phyloP scores from a whole-genome alignment of 371 early-diverging fungal genomes.

The Apophysomyces elegans region DNA sequence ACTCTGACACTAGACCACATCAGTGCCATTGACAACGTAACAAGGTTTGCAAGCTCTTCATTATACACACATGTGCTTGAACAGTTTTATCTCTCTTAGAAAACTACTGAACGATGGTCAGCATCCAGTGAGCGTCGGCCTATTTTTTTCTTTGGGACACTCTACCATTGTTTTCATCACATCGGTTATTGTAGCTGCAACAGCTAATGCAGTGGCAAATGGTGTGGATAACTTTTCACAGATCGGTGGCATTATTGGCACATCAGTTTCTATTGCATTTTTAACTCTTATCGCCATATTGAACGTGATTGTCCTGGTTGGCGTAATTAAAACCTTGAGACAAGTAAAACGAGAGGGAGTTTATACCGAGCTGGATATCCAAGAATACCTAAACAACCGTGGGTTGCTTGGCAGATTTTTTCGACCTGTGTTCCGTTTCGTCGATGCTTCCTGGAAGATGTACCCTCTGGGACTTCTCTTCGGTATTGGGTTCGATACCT shows the following conservation, averaged over 20 bases:
- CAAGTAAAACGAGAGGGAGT: conserved; percentile 46
- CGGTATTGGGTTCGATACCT: conserved; percentile 77
- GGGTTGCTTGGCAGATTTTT: conserved; percentile 54
- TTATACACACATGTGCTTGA: neutral
- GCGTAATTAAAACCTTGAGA: conserved; percentile 42
- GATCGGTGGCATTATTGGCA: conserved; percentile 63
- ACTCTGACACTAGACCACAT: conserved; percentile 55
- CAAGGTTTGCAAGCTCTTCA: conserved; percentile 15
- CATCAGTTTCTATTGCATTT: conserved; percentile 61
- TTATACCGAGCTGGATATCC: conserved; percentile 51
- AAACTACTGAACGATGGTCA: conserved; percentile 53
- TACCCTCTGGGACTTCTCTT: conserved; percentile 66
- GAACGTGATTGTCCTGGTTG: conserved; percentile 55
- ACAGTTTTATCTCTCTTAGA: conserved; percentile 19
- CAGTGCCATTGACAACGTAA: conserved; percentile 78
- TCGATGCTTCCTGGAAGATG: conserved; percentile 72
- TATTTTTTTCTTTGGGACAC: conserved; percentile 74
- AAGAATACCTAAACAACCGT: conserved; percentile 38
- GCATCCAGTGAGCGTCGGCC: conserved; percentile 62
- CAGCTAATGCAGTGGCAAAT: conserved; percentile 53
- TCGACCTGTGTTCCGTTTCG: conserved; percentile 57
- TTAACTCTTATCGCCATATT: conserved; percentile 61
- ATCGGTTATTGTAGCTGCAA: conserved; percentile 55
- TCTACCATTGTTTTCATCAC: conserved; percentile 68
- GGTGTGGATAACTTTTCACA: conserved; percentile 51